Percentiles rank a stretch among this genome's conserved stretches.
These are phyloP conservation scores for Bruguiera sexangula DNA, from an alignment of 345 rosid genomes.

Conservation along the genomic window DNA sequence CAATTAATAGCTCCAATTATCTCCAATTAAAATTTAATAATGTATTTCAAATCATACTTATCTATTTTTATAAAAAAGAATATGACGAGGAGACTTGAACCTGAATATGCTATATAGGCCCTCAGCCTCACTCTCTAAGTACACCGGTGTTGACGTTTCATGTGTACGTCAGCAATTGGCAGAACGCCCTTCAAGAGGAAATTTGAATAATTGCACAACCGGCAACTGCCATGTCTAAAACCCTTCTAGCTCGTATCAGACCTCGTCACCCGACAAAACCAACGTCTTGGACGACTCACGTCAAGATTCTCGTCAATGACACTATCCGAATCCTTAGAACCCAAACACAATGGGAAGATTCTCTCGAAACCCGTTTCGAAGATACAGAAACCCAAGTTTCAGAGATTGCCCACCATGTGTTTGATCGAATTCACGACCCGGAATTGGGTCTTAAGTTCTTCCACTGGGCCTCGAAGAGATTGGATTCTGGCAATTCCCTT, in stretches of 20 bases:
- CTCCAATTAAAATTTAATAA: too few relatives aligned
- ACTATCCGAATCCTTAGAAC: constrained; percentile 52
- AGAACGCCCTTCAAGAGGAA: too few relatives aligned
- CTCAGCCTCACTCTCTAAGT: too few relatives aligned
- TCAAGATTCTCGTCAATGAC: constrained; percentile 44
- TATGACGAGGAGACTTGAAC: too few relatives aligned
- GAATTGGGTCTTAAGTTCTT: constrained; percentile 60
- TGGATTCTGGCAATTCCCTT: constrained; percentile 18
- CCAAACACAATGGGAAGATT: constrained; percentile 41
- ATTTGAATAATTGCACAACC: too few relatives aligned
- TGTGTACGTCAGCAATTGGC: too few relatives aligned
- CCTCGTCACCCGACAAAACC: constrained; percentile 38
- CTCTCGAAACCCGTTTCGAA: constrained; percentile 39
- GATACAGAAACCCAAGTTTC: constrained; percentile 39
- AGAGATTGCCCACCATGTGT: constrained; percentile 57
- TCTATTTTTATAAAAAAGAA: too few relatives aligned
- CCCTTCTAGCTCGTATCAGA: constrained; percentile 65
- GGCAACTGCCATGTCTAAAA: constrained; percentile 53
- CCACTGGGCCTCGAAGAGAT: constrained; percentile 46
- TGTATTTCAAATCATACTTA: too few relatives aligned
- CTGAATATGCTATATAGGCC: too few relatives aligned
- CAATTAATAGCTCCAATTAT: too few relatives aligned
- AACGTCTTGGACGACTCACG: constrained; percentile 25
- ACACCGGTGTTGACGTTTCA: too few relatives aligned
- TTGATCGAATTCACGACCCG: constrained; percentile 59